Evolutionary conservation across 805 yeast genomes (phyloP), one percentile per base, ranked within the genome.

Genomic region (Debaryomyces maramus): DNA sequence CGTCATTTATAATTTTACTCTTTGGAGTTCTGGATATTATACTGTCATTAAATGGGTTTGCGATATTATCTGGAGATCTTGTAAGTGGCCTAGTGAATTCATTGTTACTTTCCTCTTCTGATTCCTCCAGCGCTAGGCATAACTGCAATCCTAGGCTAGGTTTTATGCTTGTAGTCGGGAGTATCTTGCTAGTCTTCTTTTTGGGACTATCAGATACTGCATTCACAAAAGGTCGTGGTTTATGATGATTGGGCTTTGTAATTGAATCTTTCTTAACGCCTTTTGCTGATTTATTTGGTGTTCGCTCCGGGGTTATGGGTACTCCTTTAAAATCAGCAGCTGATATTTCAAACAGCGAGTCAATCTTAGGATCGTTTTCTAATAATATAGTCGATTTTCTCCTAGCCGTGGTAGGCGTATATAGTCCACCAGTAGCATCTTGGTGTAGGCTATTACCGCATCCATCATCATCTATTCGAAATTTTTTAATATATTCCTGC

Each of bases 11-110:
- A 3, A 65, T 44, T 39, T 68, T 70, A 5, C 45, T 52, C 20
- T 55, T 56, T 3, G 77, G 77, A 0, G 75, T 70, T 2, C 43
- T n/a, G n/a, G n/a, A n/a, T n/a, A n/a, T n/a, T n/a, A n/a, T n/a
- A n/a, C n/a, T n/a, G n/a, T n/a, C n/a, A n/a, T n/a, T n/a, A n/a
- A n/a, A n/a, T 21, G 15, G 10, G 10, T 24, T 7, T 7, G 28
- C 13, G 13, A 15, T 24, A 24, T 24, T 7, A 10, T 6, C 13
- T 24, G 13, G 13, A n/a, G n/a, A n/a, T n/a, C n/a, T n/a, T n/a
- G n/a, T n/a, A n/a, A n/a, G n/a, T 1, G 71, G 70, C 8, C 16
- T 36, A 4, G 11, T 14, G 18, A 6, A 13, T 17, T 39, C 35
- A 18, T 20, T 28, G 10, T 31, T 19, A 6, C 27, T 21, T 10